Evolutionary conservation across 208 protist species (phyloP), one percentile per base, ranked within the genome.

Genomic region (Herpetomonas tarakana): DNA sequence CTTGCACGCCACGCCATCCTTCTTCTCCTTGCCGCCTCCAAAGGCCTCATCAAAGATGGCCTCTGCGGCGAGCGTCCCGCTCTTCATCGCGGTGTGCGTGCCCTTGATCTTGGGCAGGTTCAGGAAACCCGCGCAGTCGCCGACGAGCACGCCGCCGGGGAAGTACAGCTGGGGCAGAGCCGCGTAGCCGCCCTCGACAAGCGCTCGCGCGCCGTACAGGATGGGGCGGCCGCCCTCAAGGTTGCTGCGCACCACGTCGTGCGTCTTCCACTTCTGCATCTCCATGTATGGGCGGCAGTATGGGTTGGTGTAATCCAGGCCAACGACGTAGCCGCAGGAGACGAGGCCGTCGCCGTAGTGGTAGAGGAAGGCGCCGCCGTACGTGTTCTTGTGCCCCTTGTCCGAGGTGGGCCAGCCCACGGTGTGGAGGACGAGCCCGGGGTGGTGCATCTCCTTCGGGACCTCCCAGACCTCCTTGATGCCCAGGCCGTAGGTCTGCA

Each of bases 51-150:
- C 79, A 63, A 76, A 89, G 2, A 93, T 53, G 12, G 90, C 81
- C 68, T 98, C 96, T 2, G 92, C 97, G 3, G 97, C 86, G 2
- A 92, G 76, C 52, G 92, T 90, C 25, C 83, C 86, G 28, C 78
- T 86, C 68, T 95, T 92, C 97, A 99, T 99, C n/a, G 98, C 98
- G 1, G 93, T 98, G 91, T 99, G 98, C 2, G 88, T 97, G 51
- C 96, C 96, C 71, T 99, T 99, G 68, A 99, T 98, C 60, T 98
- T 98, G 22, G 98, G 93, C 25, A 99, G 74, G 69, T 99, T 99
- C 21, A 99, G 70, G 65, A 99, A 99, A 12, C 98, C 98, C 6
- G 98, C 98, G 21, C 88, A 88, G 85, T 98, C 98, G 35, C 98
- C 98, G 44, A 99, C 77, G 2, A 94, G 71, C 28, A 93, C 60